These are phyloP conservation scores for Fusarium verrucosum DNA, from an alignment of 2,329 filamentous ascomycete species.

Conservation along the genomic window DNA sequence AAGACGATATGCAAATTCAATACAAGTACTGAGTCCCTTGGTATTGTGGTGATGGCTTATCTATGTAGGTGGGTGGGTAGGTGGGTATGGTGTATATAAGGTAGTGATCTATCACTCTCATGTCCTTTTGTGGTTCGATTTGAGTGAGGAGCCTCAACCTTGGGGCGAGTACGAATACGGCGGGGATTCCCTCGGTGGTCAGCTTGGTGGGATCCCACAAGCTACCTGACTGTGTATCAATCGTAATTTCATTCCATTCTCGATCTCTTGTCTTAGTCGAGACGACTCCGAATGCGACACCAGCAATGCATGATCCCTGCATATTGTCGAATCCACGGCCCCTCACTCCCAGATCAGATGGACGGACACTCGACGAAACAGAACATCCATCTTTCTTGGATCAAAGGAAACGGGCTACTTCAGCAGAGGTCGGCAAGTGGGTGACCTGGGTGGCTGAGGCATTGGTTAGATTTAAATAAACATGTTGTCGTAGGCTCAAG, in stretches of 20 bases:
- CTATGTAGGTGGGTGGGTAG: neutral
- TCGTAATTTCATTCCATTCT: slow-evolving; percentile 18
- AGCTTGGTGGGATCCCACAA: slow-evolving; percentile 36
- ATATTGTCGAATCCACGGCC: slow-evolving; percentile 18
- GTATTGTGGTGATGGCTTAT: neutral
- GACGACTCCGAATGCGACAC: slow-evolving; percentile 15
- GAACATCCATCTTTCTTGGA: slow-evolving; percentile 4
- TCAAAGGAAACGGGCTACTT: slow-evolving; percentile 3
- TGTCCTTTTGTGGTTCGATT: slow-evolving; percentile 2
- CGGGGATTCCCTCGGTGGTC: slow-evolving; percentile 1
- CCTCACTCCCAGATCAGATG: slow-evolving; percentile 12
- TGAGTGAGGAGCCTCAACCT: neutral
- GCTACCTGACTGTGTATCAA: neutral
- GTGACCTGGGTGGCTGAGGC: slow-evolving; percentile 17
- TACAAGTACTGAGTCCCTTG: neutral
- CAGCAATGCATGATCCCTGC: slow-evolving; percentile 22
- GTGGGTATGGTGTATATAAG: too few species aligned
- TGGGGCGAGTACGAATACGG: slow-evolving; percentile 43
- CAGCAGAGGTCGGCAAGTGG: slow-evolving; percentile 20
- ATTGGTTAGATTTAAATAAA: slow-evolving; percentile 27
- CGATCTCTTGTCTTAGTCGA: slow-evolving; percentile 21
- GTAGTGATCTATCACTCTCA: neutral
- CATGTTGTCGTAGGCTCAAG: slow-evolving; percentile 53
- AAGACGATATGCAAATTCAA: slow-evolving; percentile 34
- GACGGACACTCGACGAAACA: slow-evolving; percentile 19